Percentiles rank a stretch among this genome's conserved stretches.
Evolutionary conservation across 179 eudicot genomes (phyloP).

Genomic region (Corrigiola litoralis): DNA sequence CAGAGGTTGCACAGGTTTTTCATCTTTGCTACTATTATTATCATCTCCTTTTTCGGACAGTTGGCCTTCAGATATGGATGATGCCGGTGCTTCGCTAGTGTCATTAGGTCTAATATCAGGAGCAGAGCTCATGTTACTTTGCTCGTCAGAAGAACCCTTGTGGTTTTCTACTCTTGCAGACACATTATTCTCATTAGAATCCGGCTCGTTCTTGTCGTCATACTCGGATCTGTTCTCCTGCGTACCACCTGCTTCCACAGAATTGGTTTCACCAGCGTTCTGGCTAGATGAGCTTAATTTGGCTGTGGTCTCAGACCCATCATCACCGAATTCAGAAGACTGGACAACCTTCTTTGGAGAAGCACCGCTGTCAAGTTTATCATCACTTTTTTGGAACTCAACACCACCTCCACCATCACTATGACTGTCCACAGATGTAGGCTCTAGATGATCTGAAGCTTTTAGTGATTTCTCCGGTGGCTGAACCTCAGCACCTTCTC

Average conservation of each 20-base stretch:
- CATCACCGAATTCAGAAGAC: conserved; percentile 30
- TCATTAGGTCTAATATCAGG: conserved; percentile 23
- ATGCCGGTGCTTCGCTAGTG: conserved; percentile 31
- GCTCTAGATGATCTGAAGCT: conserved; percentile 24
- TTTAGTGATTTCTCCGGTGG: conserved; percentile 29
- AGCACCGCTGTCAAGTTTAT: conserved; percentile 26
- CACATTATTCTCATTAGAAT: conserved; percentile 26
- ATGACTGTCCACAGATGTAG: conserved; percentile 19
- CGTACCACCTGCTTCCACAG: conserved; percentile 24
- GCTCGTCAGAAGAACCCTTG: conserved; percentile 26
- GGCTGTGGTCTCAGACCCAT: conserved; percentile 25
- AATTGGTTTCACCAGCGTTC: conserved; percentile 22
- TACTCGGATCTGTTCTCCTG: conserved; percentile 22
- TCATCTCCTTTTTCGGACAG: conserved; percentile 34
- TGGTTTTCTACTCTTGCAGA: conserved; percentile 21
- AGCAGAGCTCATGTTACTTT: conserved; percentile 24
- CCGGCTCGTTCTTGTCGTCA: conserved; percentile 25
- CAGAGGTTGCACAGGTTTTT: conserved; percentile 30
- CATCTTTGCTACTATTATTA: conserved; percentile 39
- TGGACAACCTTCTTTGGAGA: conserved; percentile 28
- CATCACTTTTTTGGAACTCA: conserved; percentile 23
- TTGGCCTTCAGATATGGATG: conserved; percentile 38
- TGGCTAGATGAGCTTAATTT: conserved; percentile 20
- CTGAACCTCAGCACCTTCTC: conserved; percentile 27
- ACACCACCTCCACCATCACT: conserved; percentile 24